Evolutionary conservation across 495 filamentous ascomycete genomes (phyloP), one percentile per base, ranked within the genome.

Genomic region (Hyaloscypha bicolor): DNA sequence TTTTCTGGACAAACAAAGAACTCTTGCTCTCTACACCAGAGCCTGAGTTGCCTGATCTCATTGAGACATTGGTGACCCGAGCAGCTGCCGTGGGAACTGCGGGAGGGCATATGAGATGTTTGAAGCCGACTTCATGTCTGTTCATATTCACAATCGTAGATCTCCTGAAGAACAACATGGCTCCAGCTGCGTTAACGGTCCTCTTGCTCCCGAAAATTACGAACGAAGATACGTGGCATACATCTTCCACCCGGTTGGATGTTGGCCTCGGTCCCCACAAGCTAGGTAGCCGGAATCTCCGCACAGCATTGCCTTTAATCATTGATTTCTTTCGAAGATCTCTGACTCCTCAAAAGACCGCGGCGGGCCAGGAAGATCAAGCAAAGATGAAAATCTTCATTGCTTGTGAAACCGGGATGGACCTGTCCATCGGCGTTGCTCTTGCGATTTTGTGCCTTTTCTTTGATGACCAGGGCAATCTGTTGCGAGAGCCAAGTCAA

Each of bases 1-100:
- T 93, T 4, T 98, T 96, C 76, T 98, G 94, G 94, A 75, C 76
- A 37, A 82, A 94, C 65, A 77, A 77, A 32, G 78, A 82, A 2
- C 33, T 71, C 31, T 76, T 97, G 6, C 71, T 93, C 9, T 66
- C 68, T 0, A 84, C 89, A 0, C 61, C 83, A 0, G 92, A 96
- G 70, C 79, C 84, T 4, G 86, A 92, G 8, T 71, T 96, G 12
- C 87, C 87, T 3, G 81, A 74, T 25, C 56, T 93, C 8, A 93
- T 96, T 58, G 76, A 79, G 35, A 65, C 71, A 8, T 72, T 95
- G 60, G 76, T 90, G 4, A 29, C 48, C 11, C 16, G 57, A 35
- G 29, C 35, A 29, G 57, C 37, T 12, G 62, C 48, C 9, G 37
- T 63, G 31, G 45, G n/a, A 5, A 8, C 55, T 32, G 31, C 19